Base-by-base conservation (phyloP, 306 rosid species). In the Malus orientalis region DNA sequence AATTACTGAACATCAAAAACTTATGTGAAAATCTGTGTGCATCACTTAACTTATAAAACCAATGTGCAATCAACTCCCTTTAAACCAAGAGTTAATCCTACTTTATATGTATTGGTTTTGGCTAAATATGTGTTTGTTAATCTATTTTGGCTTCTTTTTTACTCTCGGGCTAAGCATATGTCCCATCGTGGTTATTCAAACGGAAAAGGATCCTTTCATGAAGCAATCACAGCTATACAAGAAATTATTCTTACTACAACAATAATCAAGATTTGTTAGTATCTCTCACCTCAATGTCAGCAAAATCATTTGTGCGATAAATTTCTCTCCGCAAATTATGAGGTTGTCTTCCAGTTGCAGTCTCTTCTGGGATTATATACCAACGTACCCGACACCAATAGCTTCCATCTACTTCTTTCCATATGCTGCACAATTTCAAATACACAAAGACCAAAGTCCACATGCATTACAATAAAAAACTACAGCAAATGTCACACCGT, bases 311-410 rank as follows among this genome's bases (percentile, higher is more conserved):
- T 4, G 97, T 84, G 23, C 81, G 85, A 83, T 95, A 95, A 42
- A 95, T 85, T 89, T 95, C 98, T 83, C 97, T 89, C 77, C 85
- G 81, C 83, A 95, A 84, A 80, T 90, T 95, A 85, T 92, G 98
- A 1, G 98, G 81, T 60, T 95, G 98, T 80, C 98, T 81, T 74
- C 98, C 98, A 62, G 81, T 81, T 16, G 91, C 83, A 74, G 97
- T 95, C 92, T 90, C 98, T 76, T 92, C 96, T 7, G 98, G 98
- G 70, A 95, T 95, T 42, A 78, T 77, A 82, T 88, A 95, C 97
- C 97, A 95, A 40, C 92, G 88, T 3, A 80, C 93, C 6, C 88
- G 86, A 86, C 93, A 90, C 89, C 92, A 82, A 61, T 88, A 92
- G 81, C 68, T 90, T 69, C 88, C 90, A 76, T 89, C 91, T 40